Percentiles rank a stretch among this genome's conserved stretches.
phyloP scores from a whole-genome alignment of 129 eudicot species.

The Lactuca sativa region DNA sequence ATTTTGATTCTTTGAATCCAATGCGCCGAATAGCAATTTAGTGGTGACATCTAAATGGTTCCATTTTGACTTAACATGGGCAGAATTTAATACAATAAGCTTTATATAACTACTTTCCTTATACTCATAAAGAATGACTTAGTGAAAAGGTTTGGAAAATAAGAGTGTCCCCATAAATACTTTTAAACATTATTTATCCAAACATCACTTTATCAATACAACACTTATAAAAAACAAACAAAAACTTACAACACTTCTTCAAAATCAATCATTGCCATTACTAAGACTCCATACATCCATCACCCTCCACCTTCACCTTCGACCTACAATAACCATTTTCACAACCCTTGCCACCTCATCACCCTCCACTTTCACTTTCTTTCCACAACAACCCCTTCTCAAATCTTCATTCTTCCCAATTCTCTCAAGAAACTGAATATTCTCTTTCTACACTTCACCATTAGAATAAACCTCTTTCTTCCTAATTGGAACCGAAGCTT shows the following conservation, averaged over 20 bases:
- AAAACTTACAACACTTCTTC: constrained; percentile 10
- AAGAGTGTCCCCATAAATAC: background rate
- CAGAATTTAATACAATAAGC: no score
- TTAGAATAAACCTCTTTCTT: constrained; percentile 91
- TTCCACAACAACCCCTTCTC: constrained; percentile 29
- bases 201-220: background rate
- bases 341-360: constrained; percentile 27
- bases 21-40: no score
- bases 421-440: constrained; percentile 73
- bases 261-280: constrained; percentile 25
- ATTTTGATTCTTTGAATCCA: no score
- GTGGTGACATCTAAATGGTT: no score
- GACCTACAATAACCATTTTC: constrained; percentile 49
- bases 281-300: constrained; percentile 16
- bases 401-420: constrained; percentile 26
- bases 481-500: constrained; percentile 93
- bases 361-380: constrained; percentile 40
- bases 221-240: background rate
- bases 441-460: constrained; percentile 96
- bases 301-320: constrained; percentile 56
- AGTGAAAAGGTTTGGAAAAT: no score
- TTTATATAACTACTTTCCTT: no score
- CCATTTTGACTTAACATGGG: no score
- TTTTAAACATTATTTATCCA: no score
- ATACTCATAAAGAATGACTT: no score